Percentiles rank a stretch among this genome's conserved stretches.
Conservation (phyloP, 129 eudicot species). For the Pseudognaphalium luteoalbum region DNA sequence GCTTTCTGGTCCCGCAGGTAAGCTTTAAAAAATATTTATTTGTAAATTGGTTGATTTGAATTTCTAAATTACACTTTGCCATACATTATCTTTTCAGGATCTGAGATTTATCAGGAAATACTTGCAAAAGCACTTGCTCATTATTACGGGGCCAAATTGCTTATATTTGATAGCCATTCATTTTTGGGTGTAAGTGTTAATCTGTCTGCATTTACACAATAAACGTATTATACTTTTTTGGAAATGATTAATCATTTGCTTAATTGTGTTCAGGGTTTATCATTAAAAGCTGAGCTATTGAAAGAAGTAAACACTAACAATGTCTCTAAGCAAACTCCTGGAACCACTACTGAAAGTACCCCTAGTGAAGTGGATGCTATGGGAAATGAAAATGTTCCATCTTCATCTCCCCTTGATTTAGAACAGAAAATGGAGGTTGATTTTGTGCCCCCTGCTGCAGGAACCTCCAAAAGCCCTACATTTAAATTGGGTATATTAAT, state of each 20-base stretch:
- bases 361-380: constrained; percentile 49
- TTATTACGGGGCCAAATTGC: constrained; percentile 82
- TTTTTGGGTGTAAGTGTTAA: constrained; percentile 68
- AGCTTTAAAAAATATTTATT: constrained; percentile 6
- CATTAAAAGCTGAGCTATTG: constrained; percentile 58
- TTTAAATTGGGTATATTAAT: constrained; percentile 52
- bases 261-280: constrained; percentile 51
- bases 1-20: constrained; percentile 96
- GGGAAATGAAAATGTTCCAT: constrained; percentile 35
- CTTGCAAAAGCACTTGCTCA: constrained; percentile 85
- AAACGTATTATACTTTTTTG: not conserved
- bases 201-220: not conserved
- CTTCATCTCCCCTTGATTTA: constrained; percentile 39
- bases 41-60: not conserved
- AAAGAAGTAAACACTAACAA: constrained; percentile 52
- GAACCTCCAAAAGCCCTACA: constrained; percentile 48
- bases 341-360: constrained; percentile 33
- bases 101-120: constrained; percentile 93
- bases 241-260: not conserved
- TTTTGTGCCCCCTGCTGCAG: constrained; percentile 36
- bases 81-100: constrained; percentile 48
- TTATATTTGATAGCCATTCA: constrained; percentile 67
- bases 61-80: not conserved
- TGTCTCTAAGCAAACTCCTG: constrained; percentile 41
- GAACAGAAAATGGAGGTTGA: constrained; percentile 52